Evolutionary conservation across 2,329 filamentous ascomycete genomes (phyloP).

Genomic region (Trichoderma hamatum): DNA sequence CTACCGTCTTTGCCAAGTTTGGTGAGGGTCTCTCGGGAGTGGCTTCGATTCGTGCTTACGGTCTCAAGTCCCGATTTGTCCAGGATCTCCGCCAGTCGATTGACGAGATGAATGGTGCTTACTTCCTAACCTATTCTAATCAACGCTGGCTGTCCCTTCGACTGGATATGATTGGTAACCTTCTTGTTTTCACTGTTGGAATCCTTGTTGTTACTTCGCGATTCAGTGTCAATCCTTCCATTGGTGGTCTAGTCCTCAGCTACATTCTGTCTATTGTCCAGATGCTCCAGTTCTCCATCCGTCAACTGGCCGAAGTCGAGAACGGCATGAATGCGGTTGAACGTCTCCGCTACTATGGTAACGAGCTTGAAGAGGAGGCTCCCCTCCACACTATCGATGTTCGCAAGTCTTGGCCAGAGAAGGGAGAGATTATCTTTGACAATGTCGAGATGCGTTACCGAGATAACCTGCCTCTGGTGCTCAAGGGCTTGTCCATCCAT

Average conservation of each 20-base stretch:
- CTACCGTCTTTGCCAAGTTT: constrained; percentile 87
- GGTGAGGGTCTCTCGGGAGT: constrained; percentile 84
- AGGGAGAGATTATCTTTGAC: constrained; percentile 77
- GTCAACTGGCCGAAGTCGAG: constrained; percentile 92
- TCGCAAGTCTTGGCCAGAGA: constrained; percentile 78
- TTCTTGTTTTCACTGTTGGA: constrained; percentile 83
- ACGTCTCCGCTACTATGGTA: constrained; percentile 87
- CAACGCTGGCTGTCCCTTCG: constrained; percentile 90
- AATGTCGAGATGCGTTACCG: constrained; percentile 81
- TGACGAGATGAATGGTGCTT: constrained; percentile 91
- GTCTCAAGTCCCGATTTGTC: constrained; percentile 75
- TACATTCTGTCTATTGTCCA: constrained; percentile 94
- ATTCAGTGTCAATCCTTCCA: constrained; percentile 82
- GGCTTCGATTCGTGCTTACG: constrained; percentile 87
- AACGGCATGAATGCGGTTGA: constrained; percentile 98
- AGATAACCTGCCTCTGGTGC: constrained; percentile 69
- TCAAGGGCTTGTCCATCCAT: constrained; percentile 71
- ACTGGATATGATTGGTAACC: constrained; percentile 79
- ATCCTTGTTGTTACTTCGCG: constrained; percentile 91
- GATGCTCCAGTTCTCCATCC: constrained; percentile 93
- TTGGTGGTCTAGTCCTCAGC: constrained; percentile 82
- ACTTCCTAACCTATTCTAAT: constrained; percentile 93
- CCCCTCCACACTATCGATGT: constrained; percentile 77
- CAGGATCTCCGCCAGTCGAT: constrained; percentile 70
- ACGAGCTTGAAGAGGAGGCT: constrained; percentile 83